These are phyloP conservation scores for Tuber borchii DNA, from an alignment of 495 filamentous ascomycete genomes.

Conservation along the genomic window DNA sequence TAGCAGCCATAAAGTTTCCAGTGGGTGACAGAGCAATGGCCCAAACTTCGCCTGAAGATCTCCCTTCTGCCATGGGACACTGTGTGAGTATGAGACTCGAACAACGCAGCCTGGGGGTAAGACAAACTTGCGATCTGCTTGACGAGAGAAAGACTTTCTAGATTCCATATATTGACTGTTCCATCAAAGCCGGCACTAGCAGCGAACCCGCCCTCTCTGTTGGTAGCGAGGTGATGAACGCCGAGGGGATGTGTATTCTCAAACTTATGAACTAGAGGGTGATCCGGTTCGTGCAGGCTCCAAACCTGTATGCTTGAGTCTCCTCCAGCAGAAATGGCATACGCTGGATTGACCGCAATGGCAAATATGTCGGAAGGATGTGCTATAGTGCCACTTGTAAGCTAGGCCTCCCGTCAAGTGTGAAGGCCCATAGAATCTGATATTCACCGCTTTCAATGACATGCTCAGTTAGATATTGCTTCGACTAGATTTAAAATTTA, in stretches of 20 bases:
- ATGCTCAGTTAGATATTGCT: slow-evolving; percentile 92
- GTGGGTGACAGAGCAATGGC: slow-evolving; percentile 75
- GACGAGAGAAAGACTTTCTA: slow-evolving; percentile 45
- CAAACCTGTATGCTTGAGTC: slow-evolving; percentile 72
- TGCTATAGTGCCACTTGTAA: slow-evolving; percentile 50
- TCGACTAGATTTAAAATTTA: slow-evolving; percentile 57
- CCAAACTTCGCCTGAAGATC: slow-evolving; percentile 66
- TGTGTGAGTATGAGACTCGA: slow-evolving; percentile 26
- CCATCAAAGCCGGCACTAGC: slow-evolving; percentile 83
- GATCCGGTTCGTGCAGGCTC: slow-evolving; percentile 60
- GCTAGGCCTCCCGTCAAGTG: neutral
- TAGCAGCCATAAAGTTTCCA: slow-evolving; percentile 73
- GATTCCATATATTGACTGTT: slow-evolving; percentile 71
- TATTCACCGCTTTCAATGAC: slow-evolving; percentile 74
- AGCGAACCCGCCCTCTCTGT: slow-evolving; percentile 60
- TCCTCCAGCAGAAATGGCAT: slow-evolving; percentile 75
- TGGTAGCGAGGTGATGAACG: slow-evolving; percentile 76
- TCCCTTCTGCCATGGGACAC: slow-evolving; percentile 41
- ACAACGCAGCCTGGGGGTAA: slow-evolving; percentile 11
- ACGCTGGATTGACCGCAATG: slow-evolving; percentile 68
- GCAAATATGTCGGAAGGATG: slow-evolving; percentile 86
- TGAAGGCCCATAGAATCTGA: neutral
- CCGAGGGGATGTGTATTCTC: slow-evolving; percentile 71
- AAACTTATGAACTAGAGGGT: slow-evolving; percentile 70
- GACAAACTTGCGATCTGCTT: slow-evolving; percentile 3